Percentiles rank a stretch among this genome's conserved stretches.
Evolutionary conservation across 176 grass and related monocot species (phyloP).

Genomic region (Echinochloa phyllopogon): DNA sequence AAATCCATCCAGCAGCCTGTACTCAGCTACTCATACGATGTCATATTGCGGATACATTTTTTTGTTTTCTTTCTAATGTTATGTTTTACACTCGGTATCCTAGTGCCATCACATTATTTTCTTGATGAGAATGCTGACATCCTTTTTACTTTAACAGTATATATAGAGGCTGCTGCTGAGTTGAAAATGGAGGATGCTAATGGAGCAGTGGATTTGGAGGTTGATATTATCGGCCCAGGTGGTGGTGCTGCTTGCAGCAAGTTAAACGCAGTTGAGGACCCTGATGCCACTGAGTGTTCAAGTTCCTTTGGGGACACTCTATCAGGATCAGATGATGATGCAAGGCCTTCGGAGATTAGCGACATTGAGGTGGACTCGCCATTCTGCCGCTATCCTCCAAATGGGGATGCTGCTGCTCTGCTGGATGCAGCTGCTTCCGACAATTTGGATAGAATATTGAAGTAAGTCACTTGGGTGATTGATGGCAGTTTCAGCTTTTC

Average conservation of each 20-base stretch:
- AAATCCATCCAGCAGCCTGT: too few relatives aligned
- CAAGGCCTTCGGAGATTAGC: conserved; percentile 65
- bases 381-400: conserved; percentile 57
- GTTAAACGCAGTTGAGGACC: conserved; percentile 56
- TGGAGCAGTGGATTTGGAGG: conserved; percentile 45
- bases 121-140: not conserved
- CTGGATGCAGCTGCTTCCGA: conserved; percentile 60
- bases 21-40: not conserved
- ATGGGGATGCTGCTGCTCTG: conserved; percentile 63
- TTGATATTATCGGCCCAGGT: conserved; percentile 44
- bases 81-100: conserved; percentile 3
- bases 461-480: conserved; percentile 58
- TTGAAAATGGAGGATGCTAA: conserved; percentile 44
- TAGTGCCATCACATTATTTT: not conserved
- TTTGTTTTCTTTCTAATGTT: not conserved
- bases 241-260: conserved; percentile 33
- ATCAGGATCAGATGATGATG: conserved; percentile 70
- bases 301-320: conserved; percentile 92
- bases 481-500: not conserved
- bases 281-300: conserved; percentile 77
- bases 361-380: conserved; percentile 88
- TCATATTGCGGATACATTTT: not conserved
- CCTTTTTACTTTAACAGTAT: conserved; percentile 22
- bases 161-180: conserved; percentile 2
- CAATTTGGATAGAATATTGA: conserved; percentile 59